Conservation (phyloP, 106 monocot genomes). For the Allium sativum region DNA sequence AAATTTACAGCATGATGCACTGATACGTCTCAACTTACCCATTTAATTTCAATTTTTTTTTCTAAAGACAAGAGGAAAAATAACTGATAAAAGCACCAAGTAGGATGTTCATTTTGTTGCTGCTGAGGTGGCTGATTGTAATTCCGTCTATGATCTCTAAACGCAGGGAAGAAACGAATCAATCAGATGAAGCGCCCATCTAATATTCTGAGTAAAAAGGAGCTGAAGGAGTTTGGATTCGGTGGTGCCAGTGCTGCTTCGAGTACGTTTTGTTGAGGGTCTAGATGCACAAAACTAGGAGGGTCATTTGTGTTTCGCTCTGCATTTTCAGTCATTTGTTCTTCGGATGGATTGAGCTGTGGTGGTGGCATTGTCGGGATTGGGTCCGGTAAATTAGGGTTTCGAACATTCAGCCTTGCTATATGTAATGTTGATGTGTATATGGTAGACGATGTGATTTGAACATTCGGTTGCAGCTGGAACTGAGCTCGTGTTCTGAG, state of each 20-base stretch:
- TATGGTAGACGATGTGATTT: conserved; percentile 86
- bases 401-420: conserved; percentile 69
- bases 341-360: conserved; percentile 7
- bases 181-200: conserved; percentile 81
- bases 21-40: no score
- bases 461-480: conserved; percentile 74
- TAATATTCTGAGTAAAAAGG: conserved; percentile 77
- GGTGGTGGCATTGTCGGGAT: not conserved
- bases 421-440: conserved; percentile 88
- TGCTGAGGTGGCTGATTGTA: conserved; percentile 15
- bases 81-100: no score
- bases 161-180: conserved; percentile 84
- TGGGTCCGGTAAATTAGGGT: conserved; percentile 12
- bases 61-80: no score
- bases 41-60: no score
- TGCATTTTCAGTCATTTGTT: conserved; percentile 1
- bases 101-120: conserved; percentile 27
- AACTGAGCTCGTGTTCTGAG: conserved; percentile 60
- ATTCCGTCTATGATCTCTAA: conserved; percentile 60
- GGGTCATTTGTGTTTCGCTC: conserved; percentile 3
- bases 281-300: conserved; percentile 16
- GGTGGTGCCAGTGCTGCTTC: conserved; percentile 13
- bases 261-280: conserved; percentile 22
- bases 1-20: no score
- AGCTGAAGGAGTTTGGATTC: conserved; percentile 59